These are phyloP conservation scores for Acacia acuminata DNA, from an alignment of 306 rosid genomes.

Conservation along the genomic window DNA sequence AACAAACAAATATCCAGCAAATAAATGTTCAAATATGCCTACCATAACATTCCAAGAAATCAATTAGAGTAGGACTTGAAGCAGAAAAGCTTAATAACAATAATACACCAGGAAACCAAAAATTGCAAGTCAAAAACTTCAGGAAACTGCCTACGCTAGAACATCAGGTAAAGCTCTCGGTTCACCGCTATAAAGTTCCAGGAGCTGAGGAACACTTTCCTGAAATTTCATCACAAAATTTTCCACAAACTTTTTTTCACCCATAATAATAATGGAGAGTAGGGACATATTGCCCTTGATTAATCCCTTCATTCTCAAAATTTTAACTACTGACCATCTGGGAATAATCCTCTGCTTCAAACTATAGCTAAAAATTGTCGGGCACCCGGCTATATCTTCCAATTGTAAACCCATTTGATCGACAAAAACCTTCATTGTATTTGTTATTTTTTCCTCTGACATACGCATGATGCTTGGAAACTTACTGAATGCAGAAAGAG, in stretches of 20 bases:
- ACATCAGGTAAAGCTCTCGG: not conserved
- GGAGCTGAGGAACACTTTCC: not conserved
- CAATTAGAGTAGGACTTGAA: not conserved
- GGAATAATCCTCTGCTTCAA: constrained; percentile 37
- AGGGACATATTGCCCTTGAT: not conserved
- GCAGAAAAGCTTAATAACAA: too few relatives aligned
- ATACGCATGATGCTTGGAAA: constrained; percentile 1
- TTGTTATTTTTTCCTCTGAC: not conserved
- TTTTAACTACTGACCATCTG: constrained; percentile 31
- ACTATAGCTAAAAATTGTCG: not conserved
- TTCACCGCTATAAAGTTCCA: not conserved
- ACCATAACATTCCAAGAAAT: not conserved
- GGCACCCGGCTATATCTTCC: not conserved
- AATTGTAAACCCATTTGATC: constrained; percentile 25
- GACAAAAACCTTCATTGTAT: constrained; percentile 8
- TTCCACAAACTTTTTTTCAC: not conserved
- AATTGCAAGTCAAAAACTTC: not conserved
- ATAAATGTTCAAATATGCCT: not conserved
- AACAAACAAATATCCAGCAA: not conserved
- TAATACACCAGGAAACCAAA: not conserved
- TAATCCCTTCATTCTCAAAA: constrained; percentile 13
- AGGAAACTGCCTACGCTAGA: not conserved
- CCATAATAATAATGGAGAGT: not conserved
- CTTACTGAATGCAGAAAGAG: constrained; percentile 29
- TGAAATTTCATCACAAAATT: not conserved